Base-by-base conservation (phyloP, 2,329 filamentous ascomycete species). In the Curvularia sp. region DNA sequence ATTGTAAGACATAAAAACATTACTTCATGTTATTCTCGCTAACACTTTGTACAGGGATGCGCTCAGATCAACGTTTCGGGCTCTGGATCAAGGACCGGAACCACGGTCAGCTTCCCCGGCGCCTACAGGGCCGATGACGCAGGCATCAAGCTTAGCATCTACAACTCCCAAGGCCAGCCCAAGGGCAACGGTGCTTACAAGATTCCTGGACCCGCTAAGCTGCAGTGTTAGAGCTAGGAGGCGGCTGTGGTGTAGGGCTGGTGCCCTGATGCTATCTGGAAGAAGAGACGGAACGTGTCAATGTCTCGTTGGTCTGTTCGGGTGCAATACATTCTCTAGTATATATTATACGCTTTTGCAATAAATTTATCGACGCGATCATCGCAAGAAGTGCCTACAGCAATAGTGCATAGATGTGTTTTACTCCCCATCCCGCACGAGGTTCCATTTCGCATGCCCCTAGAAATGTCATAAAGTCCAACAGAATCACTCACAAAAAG, bases 201-300 rank as follows among this genome's bases (percentile, higher is more conserved):
- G 18, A 78, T 83, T 38, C 83, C 83, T 0, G 83, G 83, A 0
- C 83, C 83, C 39, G 70, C 77, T 4, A 71, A 84, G 15, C 83
- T 85, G 64, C 79, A 71, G 41, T 85, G 83, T 65, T 85, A 77
- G 65, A 44, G 13, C 10, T 12, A 15, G 28, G 42, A 13, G 42
- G 4, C n/a, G 24, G 42, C 42, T n/a, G 8, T 44, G 20, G 20
- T 26, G 24, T 24, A 44, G 13, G 22, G 42, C 22, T 28, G 22
- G 42, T 44, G 13, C 33, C 33, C 33, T 38, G 15, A 4, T 38
- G 5, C 33, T 38, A n/a, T n/a, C 4, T 38, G 33, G 13, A 5
- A 38, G 33, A n/a, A 38, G 3, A 35, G 31, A n/a, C 12, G 33
- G 33, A 15, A 5, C 10, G 31, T 15, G 1, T n/a, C n/a, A 2